phyloP scores from a whole-genome alignment of 1,284 basidiomycete species.

The Papiliotrema laurentii region DNA sequence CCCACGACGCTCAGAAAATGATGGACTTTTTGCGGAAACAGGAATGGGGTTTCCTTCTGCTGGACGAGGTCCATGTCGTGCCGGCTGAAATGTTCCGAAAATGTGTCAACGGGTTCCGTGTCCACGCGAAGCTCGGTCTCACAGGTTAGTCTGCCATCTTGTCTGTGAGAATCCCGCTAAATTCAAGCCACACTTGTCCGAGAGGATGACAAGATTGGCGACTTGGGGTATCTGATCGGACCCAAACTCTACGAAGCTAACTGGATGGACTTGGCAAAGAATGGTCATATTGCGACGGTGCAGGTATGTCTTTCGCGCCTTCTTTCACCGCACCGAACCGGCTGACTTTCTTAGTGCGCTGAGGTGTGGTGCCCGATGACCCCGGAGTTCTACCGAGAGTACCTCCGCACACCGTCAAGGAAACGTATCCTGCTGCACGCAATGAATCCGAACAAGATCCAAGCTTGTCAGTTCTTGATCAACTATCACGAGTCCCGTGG shows the following conservation, averaged over 20 bases:
- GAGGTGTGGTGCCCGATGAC: conserved; percentile 99
- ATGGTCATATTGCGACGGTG: conserved; percentile 98
- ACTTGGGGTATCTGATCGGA: conserved; percentile 98
- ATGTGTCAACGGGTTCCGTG: conserved; percentile 94
- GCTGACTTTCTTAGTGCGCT: conserved; percentile 66
- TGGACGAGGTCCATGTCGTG: conserved; percentile 96
- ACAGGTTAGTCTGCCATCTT: conserved; percentile 59
- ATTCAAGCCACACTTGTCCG: conserved; percentile 84
- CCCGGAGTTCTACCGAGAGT: conserved; percentile 99
- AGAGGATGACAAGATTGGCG: conserved; percentile 98
- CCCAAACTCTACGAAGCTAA: conserved; percentile 99
- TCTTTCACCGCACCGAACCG: too few relatives aligned
- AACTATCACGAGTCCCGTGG: conserved; percentile 96
- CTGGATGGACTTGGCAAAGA: conserved; percentile 99
- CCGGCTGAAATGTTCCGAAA: conserved; percentile 95
- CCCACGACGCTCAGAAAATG: conserved; percentile 96
- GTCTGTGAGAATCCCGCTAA: conserved; percentile 3
- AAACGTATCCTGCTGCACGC: conserved; percentile 96
- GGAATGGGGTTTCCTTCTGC: conserved; percentile 92
- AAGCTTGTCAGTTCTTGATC: conserved; percentile 98
- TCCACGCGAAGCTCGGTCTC: conserved; percentile 91
- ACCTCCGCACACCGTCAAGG: conserved; percentile 69
- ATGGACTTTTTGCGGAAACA: conserved; percentile 94
- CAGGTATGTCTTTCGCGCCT: too few relatives aligned
- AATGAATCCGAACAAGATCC: conserved; percentile 99